Percentiles rank a stretch among this genome's conserved stretches.
Evolutionary conservation across 352 stramenopile species (phyloP).

Genomic region (Peronospora destructor): DNA sequence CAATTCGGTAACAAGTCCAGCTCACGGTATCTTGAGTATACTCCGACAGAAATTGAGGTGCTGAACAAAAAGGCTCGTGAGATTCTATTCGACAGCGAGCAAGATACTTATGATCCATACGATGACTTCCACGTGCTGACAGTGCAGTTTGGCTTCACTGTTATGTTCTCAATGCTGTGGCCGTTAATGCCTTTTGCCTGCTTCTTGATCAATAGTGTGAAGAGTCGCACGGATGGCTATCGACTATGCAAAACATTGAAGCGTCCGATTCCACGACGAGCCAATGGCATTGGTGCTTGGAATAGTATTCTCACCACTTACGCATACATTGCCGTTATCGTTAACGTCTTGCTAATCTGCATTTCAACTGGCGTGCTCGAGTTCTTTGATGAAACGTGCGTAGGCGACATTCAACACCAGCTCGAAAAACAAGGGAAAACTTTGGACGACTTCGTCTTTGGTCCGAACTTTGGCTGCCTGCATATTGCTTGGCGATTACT

Average conservation of each 20-base stretch:
- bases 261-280: constrained; percentile 55
- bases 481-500: constrained; percentile 51
- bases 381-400: constrained; percentile 57
- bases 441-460: constrained; percentile 59
- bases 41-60: constrained; percentile 49
- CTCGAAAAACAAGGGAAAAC: constrained; percentile 56
- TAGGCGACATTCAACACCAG: constrained; percentile 47
- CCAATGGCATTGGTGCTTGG: constrained; percentile 74
- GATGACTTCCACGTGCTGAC: constrained; percentile 68
- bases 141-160: constrained; percentile 66
- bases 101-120: constrained; percentile 70
- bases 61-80: constrained; percentile 61
- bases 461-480: constrained; percentile 57
- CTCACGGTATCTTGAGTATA: constrained; percentile 61
- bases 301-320: constrained; percentile 47
- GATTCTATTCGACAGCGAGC: constrained; percentile 65
- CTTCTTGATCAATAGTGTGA: constrained; percentile 65
- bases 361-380: constrained; percentile 65
- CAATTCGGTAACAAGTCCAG: constrained; percentile 71
- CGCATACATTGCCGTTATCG: constrained; percentile 61
- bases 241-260: constrained; percentile 65
- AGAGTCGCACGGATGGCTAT: constrained; percentile 59
- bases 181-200: constrained; percentile 67
- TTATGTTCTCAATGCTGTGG: constrained; percentile 81
- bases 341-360: constrained; percentile 65